These are phyloP conservation scores for Postia placenta DNA, from an alignment of 768 basidiomycete genomes.

Conservation along the genomic window DNA sequence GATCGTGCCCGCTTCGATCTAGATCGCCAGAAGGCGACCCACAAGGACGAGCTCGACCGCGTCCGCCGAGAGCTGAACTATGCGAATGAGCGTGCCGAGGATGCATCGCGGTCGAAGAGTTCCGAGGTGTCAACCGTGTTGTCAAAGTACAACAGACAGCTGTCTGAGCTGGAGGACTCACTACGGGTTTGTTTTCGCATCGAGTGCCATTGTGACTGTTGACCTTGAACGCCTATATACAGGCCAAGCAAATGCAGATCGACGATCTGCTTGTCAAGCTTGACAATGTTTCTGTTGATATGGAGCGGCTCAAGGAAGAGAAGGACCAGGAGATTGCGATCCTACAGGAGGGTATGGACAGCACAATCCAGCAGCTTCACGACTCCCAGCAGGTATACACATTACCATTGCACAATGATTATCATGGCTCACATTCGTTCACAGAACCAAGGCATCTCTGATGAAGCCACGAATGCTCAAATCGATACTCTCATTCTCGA, in stretches of 20 bases:
- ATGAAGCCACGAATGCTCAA: slow-evolving; percentile 92
- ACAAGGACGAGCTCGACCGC: slow-evolving; percentile 93
- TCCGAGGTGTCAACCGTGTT: slow-evolving; percentile 87
- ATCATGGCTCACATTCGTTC: slow-evolving; percentile 10
- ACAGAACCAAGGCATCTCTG: slow-evolving; percentile 82
- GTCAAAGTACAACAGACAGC: slow-evolving; percentile 91
- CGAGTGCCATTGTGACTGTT: no score
- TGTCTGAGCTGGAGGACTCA: slow-evolving; percentile 95
- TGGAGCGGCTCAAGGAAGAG: slow-evolving; percentile 84
- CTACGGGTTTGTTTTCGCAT: slow-evolving; percentile 70
- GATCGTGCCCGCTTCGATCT: slow-evolving; percentile 94
- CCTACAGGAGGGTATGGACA: slow-evolving; percentile 93
- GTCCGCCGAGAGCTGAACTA: slow-evolving; percentile 88
- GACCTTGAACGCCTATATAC: slow-evolving; percentile 5
- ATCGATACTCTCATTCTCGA: slow-evolving; percentile 96
- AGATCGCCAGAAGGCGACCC: slow-evolving; percentile 87
- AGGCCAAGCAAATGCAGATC: slow-evolving; percentile 96
- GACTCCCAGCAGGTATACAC: slow-evolving; percentile 80
- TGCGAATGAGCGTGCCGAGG: slow-evolving; percentile 97
- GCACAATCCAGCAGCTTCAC: slow-evolving; percentile 79
- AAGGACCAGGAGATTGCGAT: slow-evolving; percentile 97
- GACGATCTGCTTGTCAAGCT: slow-evolving; percentile 86
- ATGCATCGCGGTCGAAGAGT: slow-evolving; percentile 85
- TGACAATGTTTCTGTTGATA: slow-evolving; percentile 63
- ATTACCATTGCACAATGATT: no score